Conservation (phyloP, 768 basidiomycete genomes). For the Russula compacta region DNA sequence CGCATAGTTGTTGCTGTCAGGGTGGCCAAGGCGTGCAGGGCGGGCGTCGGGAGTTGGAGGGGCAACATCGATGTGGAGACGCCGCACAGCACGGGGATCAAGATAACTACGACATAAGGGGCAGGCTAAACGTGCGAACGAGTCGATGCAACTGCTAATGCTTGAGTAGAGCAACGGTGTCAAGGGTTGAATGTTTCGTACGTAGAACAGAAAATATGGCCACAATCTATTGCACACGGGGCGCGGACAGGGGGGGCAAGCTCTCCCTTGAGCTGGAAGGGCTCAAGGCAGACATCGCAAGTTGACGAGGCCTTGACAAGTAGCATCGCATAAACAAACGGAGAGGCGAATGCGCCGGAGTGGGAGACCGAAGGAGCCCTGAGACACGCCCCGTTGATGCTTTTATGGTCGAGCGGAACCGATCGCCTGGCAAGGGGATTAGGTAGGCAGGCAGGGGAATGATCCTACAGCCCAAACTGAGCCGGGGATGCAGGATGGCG, state of each 20-base stretch:
- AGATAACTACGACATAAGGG: constrained; percentile 18
- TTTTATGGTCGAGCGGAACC: constrained; percentile 17
- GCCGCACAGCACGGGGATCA: constrained; percentile 14
- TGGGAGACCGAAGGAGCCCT: constrained; percentile 16
- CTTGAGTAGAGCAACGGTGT: background rate
- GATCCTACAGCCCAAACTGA: constrained; percentile 4
- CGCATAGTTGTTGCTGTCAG: background rate
- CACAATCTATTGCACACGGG: constrained; percentile 24
- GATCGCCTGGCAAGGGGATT: constrained; percentile 19
- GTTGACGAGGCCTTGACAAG: constrained; percentile 22
- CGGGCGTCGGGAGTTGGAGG: constrained; percentile 11
- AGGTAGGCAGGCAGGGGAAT: constrained; percentile 4
- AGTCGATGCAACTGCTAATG: constrained; percentile 15
- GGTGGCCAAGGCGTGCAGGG: background rate
- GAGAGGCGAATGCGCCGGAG: constrained; percentile 2
- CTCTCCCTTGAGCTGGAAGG: constrained; percentile 18
- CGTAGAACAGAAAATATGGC: constrained; percentile 21
- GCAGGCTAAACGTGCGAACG: constrained; percentile 13
- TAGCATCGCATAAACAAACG: constrained; percentile 20
- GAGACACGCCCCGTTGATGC: constrained; percentile 13
- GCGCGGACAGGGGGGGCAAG: constrained; percentile 3
- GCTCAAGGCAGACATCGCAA: constrained; percentile 25
- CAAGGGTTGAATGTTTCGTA: constrained; percentile 10
- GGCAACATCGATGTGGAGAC: constrained; percentile 16
- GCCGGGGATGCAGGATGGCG: constrained; percentile 8